These are phyloP conservation scores for Linnemannia elongata DNA, from an alignment of 192 early-diverging fungal species.

Conservation along the genomic window DNA sequence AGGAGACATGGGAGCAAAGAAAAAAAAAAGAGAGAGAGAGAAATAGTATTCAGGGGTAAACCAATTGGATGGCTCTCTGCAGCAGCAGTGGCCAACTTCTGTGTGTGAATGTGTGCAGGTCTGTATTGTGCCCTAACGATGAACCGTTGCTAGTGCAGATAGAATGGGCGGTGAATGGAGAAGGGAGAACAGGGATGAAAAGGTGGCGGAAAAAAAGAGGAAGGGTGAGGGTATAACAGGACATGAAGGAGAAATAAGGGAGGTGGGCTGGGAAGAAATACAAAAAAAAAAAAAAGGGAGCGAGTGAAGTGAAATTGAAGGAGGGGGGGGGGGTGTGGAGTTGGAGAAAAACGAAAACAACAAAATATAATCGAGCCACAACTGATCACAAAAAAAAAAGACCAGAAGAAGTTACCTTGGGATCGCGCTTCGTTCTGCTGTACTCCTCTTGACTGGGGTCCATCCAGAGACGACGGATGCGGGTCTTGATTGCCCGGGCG, in stretches of 20 bases:
- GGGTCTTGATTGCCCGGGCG: constrained; percentile 19
- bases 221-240: background rate
- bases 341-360: background rate
- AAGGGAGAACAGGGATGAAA: background rate
- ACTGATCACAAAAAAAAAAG: too few species aligned
- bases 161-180: background rate
- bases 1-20: background rate
- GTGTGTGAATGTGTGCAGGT: background rate
- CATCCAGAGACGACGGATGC: constrained; percentile 43
- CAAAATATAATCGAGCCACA: too few species aligned
- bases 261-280: background rate
- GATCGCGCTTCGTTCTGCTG: constrained; percentile 11
- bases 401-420: constrained; percentile 26
- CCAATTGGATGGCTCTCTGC: background rate
- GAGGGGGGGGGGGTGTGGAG: too few species aligned
- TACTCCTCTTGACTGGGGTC: constrained; percentile 30
- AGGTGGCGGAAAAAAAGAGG: background rate
- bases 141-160: background rate
- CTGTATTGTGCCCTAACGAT: background rate
- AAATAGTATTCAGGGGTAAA: constrained; percentile 23
- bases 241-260: background rate
- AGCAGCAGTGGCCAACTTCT: background rate
- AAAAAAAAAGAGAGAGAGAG: background rate
- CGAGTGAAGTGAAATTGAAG: background rate
- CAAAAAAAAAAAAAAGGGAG: background rate